These are phyloP conservation scores for Bremia lactucae DNA, from an alignment of 352 stramenopile species.

Conservation along the genomic window DNA sequence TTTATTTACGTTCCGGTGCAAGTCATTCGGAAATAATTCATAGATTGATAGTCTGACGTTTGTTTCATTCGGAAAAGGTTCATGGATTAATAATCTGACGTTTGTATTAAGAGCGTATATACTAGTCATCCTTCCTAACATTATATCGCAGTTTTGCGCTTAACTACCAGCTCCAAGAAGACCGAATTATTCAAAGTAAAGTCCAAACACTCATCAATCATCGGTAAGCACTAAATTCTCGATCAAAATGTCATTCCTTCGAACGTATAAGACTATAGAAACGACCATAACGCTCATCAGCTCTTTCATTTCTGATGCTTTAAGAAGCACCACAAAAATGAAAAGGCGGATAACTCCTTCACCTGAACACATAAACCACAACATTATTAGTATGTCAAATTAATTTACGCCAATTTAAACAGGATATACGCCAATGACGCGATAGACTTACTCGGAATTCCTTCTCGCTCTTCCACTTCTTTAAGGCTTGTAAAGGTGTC, in stretches of 20 bases:
- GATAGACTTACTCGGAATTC: too few relatives aligned
- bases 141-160: slow-evolving; percentile 15
- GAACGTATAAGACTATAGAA: slow-evolving; percentile 43
- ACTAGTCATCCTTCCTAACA: slow-evolving; percentile 19
- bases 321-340: slow-evolving; percentile 48
- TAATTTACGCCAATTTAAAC: too few relatives aligned
- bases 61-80: too few relatives aligned
- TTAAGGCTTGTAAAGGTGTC: slow-evolving; percentile 53
- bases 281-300: slow-evolving; percentile 28
- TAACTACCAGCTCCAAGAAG: slow-evolving; percentile 25
- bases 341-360: slow-evolving; percentile 59
- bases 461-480: slow-evolving; percentile 44
- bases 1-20: too few relatives aligned
- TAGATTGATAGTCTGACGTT: too few relatives aligned
- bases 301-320: slow-evolving; percentile 26
- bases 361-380: too few relatives aligned
- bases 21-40: slow-evolving; percentile 15
- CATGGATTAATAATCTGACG: too few relatives aligned
- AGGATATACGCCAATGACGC: too few relatives aligned
- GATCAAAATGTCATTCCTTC: slow-evolving; percentile 21
- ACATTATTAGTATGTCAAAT: too few relatives aligned
- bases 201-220: slow-evolving; percentile 38
- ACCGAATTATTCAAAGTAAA: slow-evolving; percentile 44
- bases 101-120: too few relatives aligned
- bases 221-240: slow-evolving; percentile 15